phyloP scores from a whole-genome alignment of 2,329 filamentous ascomycete species.

The Escovopsis sp. region DNA sequence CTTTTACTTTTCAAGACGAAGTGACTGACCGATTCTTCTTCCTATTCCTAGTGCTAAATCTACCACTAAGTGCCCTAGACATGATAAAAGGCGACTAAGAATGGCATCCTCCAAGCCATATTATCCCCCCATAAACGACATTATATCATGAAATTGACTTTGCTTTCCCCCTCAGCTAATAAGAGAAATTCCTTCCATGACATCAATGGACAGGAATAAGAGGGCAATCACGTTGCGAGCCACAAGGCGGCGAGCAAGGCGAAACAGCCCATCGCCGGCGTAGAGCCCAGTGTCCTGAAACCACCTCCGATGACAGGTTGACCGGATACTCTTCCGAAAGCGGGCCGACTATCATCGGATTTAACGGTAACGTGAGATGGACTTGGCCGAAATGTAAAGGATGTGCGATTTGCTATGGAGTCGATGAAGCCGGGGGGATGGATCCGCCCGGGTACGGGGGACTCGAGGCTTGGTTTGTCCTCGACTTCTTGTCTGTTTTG shows the following conservation, averaged over 20 bases:
- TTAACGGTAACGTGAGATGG: background rate
- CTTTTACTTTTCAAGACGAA: too few species aligned
- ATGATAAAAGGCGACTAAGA: slow-evolving; percentile 11
- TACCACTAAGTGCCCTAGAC: slow-evolving; percentile 6
- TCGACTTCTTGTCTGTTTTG: background rate
- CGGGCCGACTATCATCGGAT: background rate
- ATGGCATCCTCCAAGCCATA: slow-evolving; percentile 8
- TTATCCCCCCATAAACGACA: slow-evolving; percentile 7
- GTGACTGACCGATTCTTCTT: background rate
- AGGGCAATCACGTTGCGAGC: background rate
- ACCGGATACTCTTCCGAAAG: background rate
- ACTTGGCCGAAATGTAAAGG: background rate
- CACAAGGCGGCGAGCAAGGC: background rate
- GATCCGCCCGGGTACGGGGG: too few species aligned
- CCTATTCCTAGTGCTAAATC: slow-evolving; percentile 4
- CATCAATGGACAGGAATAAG: background rate
- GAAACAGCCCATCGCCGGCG: background rate
- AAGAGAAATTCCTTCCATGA: background rate
- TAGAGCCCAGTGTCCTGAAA: background rate
- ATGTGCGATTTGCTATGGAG: background rate
- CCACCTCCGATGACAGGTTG: background rate
- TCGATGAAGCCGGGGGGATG: background rate
- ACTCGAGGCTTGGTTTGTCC: too few species aligned
- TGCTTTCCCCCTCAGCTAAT: background rate
- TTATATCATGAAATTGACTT: slow-evolving; percentile 4